A percentile compares a stretch with the other conserved stretches of the same genome.
These are phyloP conservation scores for Wallacemonas sp. DNA, from an alignment of 208 protist genomes.

Conservation along the genomic window DNA sequence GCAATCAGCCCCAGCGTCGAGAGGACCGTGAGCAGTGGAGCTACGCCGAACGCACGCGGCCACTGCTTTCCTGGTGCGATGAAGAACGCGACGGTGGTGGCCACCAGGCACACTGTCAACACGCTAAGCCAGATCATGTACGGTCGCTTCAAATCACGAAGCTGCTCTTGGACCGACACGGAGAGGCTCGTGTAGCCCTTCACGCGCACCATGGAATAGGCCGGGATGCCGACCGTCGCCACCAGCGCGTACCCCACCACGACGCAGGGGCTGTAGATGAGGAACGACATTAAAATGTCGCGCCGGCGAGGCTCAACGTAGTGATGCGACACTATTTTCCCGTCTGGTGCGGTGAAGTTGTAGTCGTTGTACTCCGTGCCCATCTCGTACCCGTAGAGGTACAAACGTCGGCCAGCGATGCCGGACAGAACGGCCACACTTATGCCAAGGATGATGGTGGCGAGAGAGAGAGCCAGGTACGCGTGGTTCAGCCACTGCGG, in stretches of 20 bases:
- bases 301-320: slow-evolving; percentile 4
- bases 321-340: no score
- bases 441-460: neutral
- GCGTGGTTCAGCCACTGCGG: neutral
- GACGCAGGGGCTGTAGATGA: slow-evolving; percentile 13
- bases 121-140: slow-evolving; percentile 11
- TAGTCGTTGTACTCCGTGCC: no score
- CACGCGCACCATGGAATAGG: neutral
- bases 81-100: slow-evolving; percentile 1
- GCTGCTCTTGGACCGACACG: neutral
- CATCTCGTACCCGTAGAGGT: slow-evolving; percentile 3
- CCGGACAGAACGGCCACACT: neutral
- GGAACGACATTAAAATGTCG: slow-evolving; percentile 9
- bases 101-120: neutral
- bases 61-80: slow-evolving; percentile 2
- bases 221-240: slow-evolving; percentile 1
- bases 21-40: neutral
- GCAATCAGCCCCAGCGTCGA: neutral
- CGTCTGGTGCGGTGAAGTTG: no score
- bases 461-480: neutral
- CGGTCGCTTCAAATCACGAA: neutral
- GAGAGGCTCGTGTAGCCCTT: neutral
- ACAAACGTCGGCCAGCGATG: neutral
- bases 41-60: neutral
- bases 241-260: neutral